phyloP scores from a whole-genome alignment of 2,329 filamentous ascomycete species.

The Cyphellophora attinorum region DNA sequence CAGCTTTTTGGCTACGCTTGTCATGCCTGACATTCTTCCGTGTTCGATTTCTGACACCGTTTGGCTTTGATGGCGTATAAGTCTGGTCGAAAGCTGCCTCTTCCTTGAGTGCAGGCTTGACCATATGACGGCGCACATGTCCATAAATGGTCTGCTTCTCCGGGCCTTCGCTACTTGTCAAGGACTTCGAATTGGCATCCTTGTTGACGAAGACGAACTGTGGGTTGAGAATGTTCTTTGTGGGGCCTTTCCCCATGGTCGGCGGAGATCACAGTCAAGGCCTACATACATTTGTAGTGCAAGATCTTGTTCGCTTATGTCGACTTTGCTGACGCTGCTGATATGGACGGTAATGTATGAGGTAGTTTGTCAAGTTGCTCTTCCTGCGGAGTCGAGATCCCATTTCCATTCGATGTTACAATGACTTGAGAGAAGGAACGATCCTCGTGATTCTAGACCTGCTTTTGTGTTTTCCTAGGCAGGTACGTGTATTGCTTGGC shows the following conservation, averaged over 20 bases:
- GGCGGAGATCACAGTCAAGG: no score
- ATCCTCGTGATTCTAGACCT: no score
- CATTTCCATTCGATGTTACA: no score
- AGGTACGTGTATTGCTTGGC: no score
- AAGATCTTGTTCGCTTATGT: no score
- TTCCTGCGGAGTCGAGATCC: no score
- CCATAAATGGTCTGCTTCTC: not conserved
- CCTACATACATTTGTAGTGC: no score
- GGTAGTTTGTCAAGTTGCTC: no score
- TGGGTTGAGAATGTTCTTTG: not conserved
- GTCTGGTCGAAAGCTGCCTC: not conserved
- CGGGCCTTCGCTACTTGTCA: not conserved
- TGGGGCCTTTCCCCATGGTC: not conserved
- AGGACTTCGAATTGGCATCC: not conserved
- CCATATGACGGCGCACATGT: not conserved
- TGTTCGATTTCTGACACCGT: not conserved
- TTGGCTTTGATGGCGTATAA: not conserved
- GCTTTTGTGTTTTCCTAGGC: no score
- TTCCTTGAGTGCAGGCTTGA: not conserved
- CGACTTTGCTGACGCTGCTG: no score
- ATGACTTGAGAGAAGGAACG: no score
- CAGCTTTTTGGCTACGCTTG: not conserved
- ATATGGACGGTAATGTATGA: no score
- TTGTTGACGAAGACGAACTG: not conserved
- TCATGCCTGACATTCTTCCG: not conserved